Conservation (phyloP, 768 basidiomycete species). For the Lentinula boryana region DNA sequence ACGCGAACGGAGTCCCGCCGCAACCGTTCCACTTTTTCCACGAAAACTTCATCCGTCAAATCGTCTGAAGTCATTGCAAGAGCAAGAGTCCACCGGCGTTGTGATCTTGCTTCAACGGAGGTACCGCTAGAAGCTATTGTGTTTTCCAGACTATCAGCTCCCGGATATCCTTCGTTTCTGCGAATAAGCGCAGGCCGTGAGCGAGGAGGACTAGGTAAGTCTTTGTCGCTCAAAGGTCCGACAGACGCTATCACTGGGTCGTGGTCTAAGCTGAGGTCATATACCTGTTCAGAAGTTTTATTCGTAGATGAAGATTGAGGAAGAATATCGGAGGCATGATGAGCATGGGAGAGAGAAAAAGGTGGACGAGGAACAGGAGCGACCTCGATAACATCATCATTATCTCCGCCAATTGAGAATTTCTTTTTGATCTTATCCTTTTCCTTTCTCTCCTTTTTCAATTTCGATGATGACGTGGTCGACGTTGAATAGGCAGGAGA, state of each 20-base stretch:
- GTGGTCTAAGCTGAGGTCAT: not conserved
- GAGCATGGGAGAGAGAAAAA: not conserved
- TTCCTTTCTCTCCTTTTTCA: not conserved
- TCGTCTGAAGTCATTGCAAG: conserved; percentile 45
- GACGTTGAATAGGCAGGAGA: not conserved
- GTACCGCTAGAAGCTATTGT: not conserved
- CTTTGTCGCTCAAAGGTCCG: not conserved
- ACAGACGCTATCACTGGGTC: not conserved
- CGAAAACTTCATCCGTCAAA: conserved; percentile 44
- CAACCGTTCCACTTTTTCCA: conserved; percentile 41
- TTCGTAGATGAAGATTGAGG: not conserved
- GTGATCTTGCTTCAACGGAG: not conserved
- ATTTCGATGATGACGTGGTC: not conserved
- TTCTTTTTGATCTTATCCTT: not conserved
- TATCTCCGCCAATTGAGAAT: not conserved
- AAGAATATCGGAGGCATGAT: not conserved
- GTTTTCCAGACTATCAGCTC: not conserved
- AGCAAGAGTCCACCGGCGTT: conserved; percentile 34
- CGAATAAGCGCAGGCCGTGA: not conserved
- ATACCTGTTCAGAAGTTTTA: not conserved
- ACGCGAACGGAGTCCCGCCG: conserved; percentile 11
- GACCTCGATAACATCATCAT: not conserved
- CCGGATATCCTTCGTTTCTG: not conserved
- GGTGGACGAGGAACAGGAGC: not conserved
- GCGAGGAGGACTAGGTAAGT: not conserved